Base-by-base conservation (phyloP, 495 filamentous ascomycete species). In the Aspergillus heteromorphus region DNA sequence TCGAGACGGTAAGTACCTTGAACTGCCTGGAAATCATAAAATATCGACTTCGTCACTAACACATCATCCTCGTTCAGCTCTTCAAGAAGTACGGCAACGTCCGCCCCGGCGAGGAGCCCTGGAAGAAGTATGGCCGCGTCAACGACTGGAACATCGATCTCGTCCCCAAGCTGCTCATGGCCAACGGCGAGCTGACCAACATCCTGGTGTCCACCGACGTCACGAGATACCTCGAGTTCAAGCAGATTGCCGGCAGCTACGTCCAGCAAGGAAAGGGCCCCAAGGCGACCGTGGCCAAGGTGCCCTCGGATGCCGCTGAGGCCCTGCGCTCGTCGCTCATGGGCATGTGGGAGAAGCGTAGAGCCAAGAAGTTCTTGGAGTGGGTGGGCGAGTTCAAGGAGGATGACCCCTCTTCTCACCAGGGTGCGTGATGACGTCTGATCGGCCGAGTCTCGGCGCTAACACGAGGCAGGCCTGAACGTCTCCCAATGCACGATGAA, bases 91-190 rank as follows among this genome's bases (percentile, higher is more conserved):
- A 95, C 72, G 87, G 88, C 71, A 92, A 93, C 74, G 86, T 84
- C 64, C 66, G 69, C 57, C 72, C 82, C 58, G 91, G 87, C 57
- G 88, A 92, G 62, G 91, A 96, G 76, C 92, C 91, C 57, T 96
- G 92, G 95, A 92, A 95, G 81, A 88, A 96, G 73, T 95, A 96
- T 73, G 87, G 92, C 61, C 82, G 95, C 53, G 77, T 87, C 70
- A 97, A 99, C 78, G 93, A 99, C 81, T 99, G 93, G 93, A 97
- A 97, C 77, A 92, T 99, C 72, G 95, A 97, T 66, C 79, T 99
- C 59, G 91, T 97, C 42, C 92, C 93, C 55, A 99, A 99, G 79
- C 83, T 99, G 49, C 79, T 99, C 67, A 97, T 99, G 91, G 89
- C 93, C 17, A 95, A 95, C 64, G 93, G 93, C 67, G 91, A 99